These are phyloP conservation scores for Ocimum tenuiflorum DNA, from an alignment of 257 asterid genomes.

Conservation along the genomic window DNA sequence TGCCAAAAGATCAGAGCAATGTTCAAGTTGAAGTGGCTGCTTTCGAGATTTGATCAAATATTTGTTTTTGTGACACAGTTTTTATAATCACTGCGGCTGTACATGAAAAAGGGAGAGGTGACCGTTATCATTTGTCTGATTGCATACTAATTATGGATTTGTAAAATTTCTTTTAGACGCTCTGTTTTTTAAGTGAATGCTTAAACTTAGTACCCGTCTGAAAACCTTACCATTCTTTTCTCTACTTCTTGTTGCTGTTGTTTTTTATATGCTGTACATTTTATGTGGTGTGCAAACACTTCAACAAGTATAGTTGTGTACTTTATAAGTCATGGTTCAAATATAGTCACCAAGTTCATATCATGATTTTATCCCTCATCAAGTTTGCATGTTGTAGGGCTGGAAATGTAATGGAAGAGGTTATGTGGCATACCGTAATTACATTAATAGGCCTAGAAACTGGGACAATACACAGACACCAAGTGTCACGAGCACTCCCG, in stretches of 20 bases:
- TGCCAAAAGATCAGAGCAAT: background rate
- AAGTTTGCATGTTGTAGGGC: slow-evolving; percentile 43
- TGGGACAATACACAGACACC: slow-evolving; percentile 54
- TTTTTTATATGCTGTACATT: background rate
- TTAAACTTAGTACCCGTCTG: background rate
- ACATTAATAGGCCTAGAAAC: slow-evolving; percentile 74
- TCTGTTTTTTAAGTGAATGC: background rate
- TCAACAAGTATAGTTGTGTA: slow-evolving; percentile 1
- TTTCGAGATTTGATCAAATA: background rate
- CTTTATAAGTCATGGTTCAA: slow-evolving; percentile 3
- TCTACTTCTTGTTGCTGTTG: background rate
- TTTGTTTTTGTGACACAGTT: background rate
- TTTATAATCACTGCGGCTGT: background rate
- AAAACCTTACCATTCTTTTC: background rate
- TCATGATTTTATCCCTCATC: slow-evolving; percentile 17
- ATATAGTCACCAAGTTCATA: slow-evolving; percentile 8
- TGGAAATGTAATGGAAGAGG: slow-evolving; percentile 96
- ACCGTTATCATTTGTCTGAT: background rate
- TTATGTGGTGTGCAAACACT: background rate
- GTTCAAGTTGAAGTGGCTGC: background rate
- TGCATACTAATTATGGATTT: background rate
- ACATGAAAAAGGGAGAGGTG: background rate
- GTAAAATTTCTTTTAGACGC: background rate
- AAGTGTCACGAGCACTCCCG: slow-evolving; percentile 75
- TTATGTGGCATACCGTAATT: slow-evolving; percentile 79